Base-by-base conservation (phyloP, 495 filamentous ascomycete genomes). In the Penicillium turbatum region DNA sequence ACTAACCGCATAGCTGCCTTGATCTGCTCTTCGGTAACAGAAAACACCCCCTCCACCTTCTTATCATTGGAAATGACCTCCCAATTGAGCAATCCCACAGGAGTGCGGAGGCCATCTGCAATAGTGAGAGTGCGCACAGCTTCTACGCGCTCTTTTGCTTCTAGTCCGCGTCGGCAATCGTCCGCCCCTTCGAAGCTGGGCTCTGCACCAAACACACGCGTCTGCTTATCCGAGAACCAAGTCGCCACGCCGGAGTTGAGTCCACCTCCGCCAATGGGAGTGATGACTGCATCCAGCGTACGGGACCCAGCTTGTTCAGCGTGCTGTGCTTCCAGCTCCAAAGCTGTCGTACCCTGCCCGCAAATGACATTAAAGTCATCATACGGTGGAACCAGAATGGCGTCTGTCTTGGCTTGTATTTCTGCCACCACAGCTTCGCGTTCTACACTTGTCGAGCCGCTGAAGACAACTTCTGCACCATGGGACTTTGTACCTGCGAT, bases 291-390 rank as follows among this genome's bases (percentile, higher is more conserved):
- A 65, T 93, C 80, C 2, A 96, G 70, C 5, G 61, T 61, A 27
- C 46, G 57, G 7, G 42, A 42, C 39, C 52, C 7, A 7, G 43
- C 26, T 45, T 40, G 62, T 52, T 75, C 81, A 30, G 60, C 66
- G 6, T 85, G 86, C 66, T 96, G 90, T 47, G 73, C 72, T 54
- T 87, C 80, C 15, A 97, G 68, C 63, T 98, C 93, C n/a, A 97
- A 61, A 2, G 81, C 92, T 51, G 87, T 78, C 1, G 93, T 98
- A 0, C 92, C 93, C 72, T 96, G 90, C 0, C 93, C 93, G 2
- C 95, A 82, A 30, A 98, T 87, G 51, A 97, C 88, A 64, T 97
- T 77, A 15, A 86, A 84, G 68, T 97, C 87, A 66, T 97, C 88
- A 61, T 96, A 97, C 3, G 93, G 92, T 39, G 91, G 91, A 2